Evolutionary conservation across 139 green algal species (phyloP).

Genomic region (Diplosphaera chodatii): DNA sequence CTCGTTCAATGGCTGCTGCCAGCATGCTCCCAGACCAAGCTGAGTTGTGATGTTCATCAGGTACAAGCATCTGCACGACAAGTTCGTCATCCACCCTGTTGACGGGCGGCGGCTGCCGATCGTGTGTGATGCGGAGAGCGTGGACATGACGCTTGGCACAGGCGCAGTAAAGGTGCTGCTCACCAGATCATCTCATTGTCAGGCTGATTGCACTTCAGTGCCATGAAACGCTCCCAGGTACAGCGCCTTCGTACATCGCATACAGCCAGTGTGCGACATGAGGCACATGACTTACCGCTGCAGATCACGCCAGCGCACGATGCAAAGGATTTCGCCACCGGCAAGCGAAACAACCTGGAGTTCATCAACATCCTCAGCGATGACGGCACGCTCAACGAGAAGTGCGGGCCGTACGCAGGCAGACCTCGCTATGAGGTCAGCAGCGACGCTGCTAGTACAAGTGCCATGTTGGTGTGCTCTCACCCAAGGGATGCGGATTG

Average conservation of each 20-base stretch:
- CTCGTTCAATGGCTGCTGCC: too few relatives aligned
- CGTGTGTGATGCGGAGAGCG: slow-evolving; percentile 88
- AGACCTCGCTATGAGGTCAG: slow-evolving; percentile 81
- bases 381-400: slow-evolving; percentile 75
- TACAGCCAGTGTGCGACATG: too few relatives aligned
- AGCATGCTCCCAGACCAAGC: too few relatives aligned
- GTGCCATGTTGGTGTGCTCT: too few relatives aligned
- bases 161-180: slow-evolving; percentile 73
- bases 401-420: slow-evolving; percentile 78
- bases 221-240: too few relatives aligned
- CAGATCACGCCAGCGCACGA: slow-evolving; percentile 97
- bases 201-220: too few relatives aligned
- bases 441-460: too few relatives aligned
- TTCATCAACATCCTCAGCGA: slow-evolving; percentile 97
- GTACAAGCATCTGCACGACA: slow-evolving; percentile 79
- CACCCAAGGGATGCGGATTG: too few relatives aligned
- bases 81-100: slow-evolving; percentile 81
- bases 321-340: slow-evolving; percentile 87
- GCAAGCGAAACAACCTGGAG: slow-evolving; percentile 74
- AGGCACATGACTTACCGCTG: too few relatives aligned
- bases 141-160: slow-evolving; percentile 94
- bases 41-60: too few relatives aligned
- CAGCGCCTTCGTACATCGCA: too few relatives aligned
- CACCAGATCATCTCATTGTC: too few relatives aligned
- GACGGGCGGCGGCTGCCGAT: slow-evolving; percentile 82